A percentile compares a stretch with the other conserved stretches of the same genome.
These are phyloP conservation scores for Paralagenidium karlingii DNA, from an alignment of 352 stramenopile genomes.

Conservation along the genomic window DNA sequence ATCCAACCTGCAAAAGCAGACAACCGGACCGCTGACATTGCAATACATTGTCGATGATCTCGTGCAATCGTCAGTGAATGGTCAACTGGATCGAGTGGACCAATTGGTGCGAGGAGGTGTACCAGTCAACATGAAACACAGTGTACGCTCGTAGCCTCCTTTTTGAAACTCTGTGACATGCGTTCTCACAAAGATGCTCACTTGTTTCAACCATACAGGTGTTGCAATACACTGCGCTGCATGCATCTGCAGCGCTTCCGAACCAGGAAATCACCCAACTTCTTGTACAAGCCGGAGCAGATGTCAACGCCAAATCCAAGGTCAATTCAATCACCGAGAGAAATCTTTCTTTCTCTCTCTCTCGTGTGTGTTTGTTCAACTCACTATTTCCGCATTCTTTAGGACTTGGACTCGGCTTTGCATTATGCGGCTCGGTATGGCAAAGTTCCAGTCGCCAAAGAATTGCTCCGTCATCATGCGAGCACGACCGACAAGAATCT, in stretches of 20 bases:
- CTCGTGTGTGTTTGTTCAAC: too few species aligned
- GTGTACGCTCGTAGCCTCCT: conserved; percentile 8
- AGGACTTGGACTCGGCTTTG: conserved; percentile 22
- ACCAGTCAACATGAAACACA: conserved; percentile 35
- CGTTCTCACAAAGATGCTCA: not conserved
- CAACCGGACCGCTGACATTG: conserved; percentile 27
- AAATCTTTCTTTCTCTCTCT: too few species aligned
- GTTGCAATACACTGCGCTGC: conserved; percentile 32
- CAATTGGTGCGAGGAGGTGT: conserved; percentile 36
- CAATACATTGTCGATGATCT: conserved; percentile 54
- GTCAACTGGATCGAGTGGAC: conserved; percentile 25
- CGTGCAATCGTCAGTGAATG: conserved; percentile 23
- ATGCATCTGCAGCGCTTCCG: conserved; percentile 22
- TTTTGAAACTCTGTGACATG: not conserved
- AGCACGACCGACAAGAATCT: too few species aligned
- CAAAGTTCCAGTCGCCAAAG: conserved; percentile 14
- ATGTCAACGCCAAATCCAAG: conserved; percentile 20
- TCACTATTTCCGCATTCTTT: not conserved
- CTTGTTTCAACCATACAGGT: conserved; percentile 10
- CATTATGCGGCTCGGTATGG: conserved; percentile 34
- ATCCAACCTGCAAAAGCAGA: conserved; percentile 21
- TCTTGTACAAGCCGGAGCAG: conserved; percentile 29
- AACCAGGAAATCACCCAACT: conserved; percentile 18
- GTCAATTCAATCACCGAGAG: too few species aligned
- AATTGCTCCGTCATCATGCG: conserved; percentile 21